These are phyloP conservation scores for Delonix regia DNA, from an alignment of 306 rosid genomes.

Conservation along the genomic window DNA sequence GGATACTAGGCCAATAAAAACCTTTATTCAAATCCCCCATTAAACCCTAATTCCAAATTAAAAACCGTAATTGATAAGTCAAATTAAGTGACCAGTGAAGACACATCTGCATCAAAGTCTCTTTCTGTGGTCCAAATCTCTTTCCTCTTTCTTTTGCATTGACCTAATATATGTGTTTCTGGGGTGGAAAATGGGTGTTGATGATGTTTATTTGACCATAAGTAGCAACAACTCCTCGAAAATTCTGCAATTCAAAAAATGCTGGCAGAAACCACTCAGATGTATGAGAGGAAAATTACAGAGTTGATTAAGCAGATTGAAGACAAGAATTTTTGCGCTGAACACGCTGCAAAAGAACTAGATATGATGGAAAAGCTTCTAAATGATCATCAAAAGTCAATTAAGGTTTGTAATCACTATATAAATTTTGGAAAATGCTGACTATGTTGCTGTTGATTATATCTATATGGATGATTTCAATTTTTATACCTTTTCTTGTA, in stretches of 20 bases:
- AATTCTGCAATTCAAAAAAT: constrained; percentile 57
- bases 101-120: not conserved
- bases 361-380: constrained; percentile 41
- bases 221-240: constrained; percentile 67
- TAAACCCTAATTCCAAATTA: not conserved
- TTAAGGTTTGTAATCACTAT: constrained; percentile 44
- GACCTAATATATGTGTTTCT: not conserved
- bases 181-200: not conserved
- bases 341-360: constrained; percentile 45
- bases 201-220: constrained; percentile 45
- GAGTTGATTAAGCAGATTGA: constrained; percentile 54
- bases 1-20: not conserved
- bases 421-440: not conserved
- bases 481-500: not conserved
- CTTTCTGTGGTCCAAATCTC: not conserved
- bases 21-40: not conserved
- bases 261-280: constrained; percentile 71
- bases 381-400: constrained; percentile 47
- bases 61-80: not conserved
- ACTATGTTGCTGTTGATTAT: not conserved
- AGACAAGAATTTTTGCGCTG: constrained; percentile 43
- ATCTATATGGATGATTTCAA: not conserved
- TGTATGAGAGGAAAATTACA: constrained; percentile 65
- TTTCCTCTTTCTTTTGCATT: not conserved
- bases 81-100: not conserved